These are phyloP conservation scores for Paecilomyces fulvus DNA, from an alignment of 2,329 filamentous ascomycete genomes.

Conservation along the genomic window DNA sequence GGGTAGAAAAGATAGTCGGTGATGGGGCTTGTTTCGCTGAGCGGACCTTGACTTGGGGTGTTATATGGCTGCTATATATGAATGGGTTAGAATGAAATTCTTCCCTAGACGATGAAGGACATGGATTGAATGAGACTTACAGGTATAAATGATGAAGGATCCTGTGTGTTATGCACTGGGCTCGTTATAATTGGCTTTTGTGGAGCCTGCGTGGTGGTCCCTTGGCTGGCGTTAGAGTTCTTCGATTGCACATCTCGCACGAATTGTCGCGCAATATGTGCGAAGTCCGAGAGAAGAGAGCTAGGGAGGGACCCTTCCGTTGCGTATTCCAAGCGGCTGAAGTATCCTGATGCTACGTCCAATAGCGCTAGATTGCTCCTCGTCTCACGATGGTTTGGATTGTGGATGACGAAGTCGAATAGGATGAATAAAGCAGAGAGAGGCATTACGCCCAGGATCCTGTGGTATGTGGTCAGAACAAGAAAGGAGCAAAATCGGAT, in stretches of 20 bases:
- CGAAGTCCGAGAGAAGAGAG: constrained; percentile 32
- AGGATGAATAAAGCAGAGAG: constrained; percentile 33
- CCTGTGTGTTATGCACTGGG: neutral
- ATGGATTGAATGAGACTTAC: neutral
- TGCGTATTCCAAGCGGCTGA: constrained; percentile 32
- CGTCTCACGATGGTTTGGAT: constrained; percentile 27
- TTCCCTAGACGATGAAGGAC: neutral
- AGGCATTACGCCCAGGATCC: constrained; percentile 27
- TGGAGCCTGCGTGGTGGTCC: neutral
- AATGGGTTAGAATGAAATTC: neutral
- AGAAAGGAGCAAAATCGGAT: neutral
- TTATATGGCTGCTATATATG: neutral
- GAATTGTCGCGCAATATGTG: constrained; percentile 36
- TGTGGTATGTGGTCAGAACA: constrained; percentile 1
- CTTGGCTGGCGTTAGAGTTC: neutral
- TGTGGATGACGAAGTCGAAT: constrained; percentile 35
- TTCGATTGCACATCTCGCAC: constrained; percentile 13
- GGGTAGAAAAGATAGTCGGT: constrained; percentile 8
- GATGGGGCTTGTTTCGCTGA: constrained; percentile 1
- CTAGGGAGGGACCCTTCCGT: constrained; percentile 29
- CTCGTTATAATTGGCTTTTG: neutral
- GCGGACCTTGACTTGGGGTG: neutral
- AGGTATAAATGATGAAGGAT: constrained; percentile 1
- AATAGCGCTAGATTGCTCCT: constrained; percentile 31
- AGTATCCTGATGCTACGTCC: constrained; percentile 36